Evolutionary conservation across 2,329 filamentous ascomycete genomes (phyloP).

Genomic region (Aspergillus felis): DNA sequence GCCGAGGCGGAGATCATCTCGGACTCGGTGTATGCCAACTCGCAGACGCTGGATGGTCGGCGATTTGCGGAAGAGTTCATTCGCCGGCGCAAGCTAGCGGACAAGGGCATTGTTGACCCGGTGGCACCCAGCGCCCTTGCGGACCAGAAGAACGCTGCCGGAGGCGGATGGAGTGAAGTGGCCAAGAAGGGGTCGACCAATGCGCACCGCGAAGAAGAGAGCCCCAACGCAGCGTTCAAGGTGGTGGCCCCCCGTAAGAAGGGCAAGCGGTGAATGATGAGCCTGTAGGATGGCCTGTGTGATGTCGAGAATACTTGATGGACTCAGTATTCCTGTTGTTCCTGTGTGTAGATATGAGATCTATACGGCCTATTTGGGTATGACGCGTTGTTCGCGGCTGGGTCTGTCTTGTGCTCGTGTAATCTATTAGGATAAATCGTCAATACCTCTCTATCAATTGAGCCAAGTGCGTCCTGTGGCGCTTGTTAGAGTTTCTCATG

Average conservation of each 20-base stretch:
- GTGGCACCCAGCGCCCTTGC: constrained; percentile 52
- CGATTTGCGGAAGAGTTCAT: constrained; percentile 95
- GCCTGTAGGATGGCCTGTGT: background rate
- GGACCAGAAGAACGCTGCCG: constrained; percentile 43
- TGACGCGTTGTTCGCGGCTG: background rate
- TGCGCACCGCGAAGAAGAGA: constrained; percentile 46
- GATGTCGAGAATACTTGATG: background rate
- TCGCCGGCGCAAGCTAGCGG: constrained; percentile 85
- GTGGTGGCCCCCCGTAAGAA: constrained; percentile 92
- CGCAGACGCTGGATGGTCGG: constrained; percentile 83
- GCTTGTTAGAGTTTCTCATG: background rate
- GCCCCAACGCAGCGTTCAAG: constrained; percentile 66
- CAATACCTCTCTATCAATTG: background rate
- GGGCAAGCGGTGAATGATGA: constrained; percentile 60
- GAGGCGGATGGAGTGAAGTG: constrained; percentile 88
- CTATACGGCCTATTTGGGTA: background rate
- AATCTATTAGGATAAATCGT: background rate
- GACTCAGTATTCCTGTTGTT: background rate
- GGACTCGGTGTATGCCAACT: constrained; percentile 82
- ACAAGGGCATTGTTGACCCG: constrained; percentile 78
- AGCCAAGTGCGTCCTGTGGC: background rate
- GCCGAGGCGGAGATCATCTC: constrained; percentile 77
- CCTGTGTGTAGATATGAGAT: background rate
- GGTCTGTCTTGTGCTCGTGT: background rate
- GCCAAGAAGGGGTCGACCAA: constrained; percentile 76